Evolutionary conservation across 2,329 filamentous ascomycete species (phyloP).

Genomic region (Microdochium trichocladiopsis): DNA sequence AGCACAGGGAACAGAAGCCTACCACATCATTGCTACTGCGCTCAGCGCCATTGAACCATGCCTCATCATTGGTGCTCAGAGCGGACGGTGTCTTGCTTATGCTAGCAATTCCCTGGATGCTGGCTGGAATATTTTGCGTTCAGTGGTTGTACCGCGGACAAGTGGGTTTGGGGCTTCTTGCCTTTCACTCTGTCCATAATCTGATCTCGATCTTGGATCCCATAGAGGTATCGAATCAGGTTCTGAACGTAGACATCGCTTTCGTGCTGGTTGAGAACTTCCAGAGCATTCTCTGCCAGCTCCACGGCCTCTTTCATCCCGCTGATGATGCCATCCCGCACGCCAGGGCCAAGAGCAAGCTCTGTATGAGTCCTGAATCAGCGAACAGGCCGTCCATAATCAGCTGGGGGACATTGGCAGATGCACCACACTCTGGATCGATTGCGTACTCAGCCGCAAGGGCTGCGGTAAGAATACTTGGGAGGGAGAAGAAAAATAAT

Average conservation of each 20-base stretch:
- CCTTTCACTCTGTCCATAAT: neutral
- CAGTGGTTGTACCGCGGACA: too few relatives aligned
- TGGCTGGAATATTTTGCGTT: too few relatives aligned
- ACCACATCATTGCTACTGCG: too few relatives aligned
- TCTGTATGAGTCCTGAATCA: neutral
- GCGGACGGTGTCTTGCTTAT: too few relatives aligned
- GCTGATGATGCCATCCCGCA: neutral
- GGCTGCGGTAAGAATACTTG: neutral
- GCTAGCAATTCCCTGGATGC: too few relatives aligned
- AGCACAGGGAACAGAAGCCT: too few relatives aligned
- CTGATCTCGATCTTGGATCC: neutral
- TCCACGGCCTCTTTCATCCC: neutral
- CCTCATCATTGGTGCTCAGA: too few relatives aligned
- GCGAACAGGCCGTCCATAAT: neutral
- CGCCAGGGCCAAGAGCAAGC: neutral
- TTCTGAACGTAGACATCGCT: neutral
- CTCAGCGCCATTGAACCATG: too few relatives aligned
- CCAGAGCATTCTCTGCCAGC: neutral
- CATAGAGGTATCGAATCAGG: neutral
- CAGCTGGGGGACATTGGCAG: neutral
- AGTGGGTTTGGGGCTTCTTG: too few relatives aligned
- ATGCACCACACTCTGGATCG: neutral
- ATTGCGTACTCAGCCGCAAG: neutral
- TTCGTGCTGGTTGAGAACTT: neutral
- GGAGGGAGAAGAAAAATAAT: neutral